Percentiles rank a stretch among this genome's conserved stretches.
These are phyloP conservation scores for Fusarium humuli DNA, from an alignment of 2,329 filamentous ascomycete species.

Conservation along the genomic window DNA sequence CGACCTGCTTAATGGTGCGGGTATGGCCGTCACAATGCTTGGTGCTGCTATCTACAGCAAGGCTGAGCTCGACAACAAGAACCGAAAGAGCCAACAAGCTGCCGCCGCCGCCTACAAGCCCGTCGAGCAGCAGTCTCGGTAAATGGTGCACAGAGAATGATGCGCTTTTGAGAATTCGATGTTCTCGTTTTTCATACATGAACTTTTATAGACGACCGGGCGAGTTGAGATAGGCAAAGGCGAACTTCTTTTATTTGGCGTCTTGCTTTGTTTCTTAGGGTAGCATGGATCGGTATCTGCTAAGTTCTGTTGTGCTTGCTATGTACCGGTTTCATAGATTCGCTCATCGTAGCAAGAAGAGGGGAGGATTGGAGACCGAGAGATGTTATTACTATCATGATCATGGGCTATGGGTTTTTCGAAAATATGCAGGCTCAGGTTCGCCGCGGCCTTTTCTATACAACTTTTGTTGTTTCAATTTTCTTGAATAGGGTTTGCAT, in stretches of 20 bases:
- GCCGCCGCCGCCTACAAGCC: slow-evolving; percentile 53
- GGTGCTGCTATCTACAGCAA: slow-evolving; percentile 70
- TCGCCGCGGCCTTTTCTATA: slow-evolving; percentile 35
- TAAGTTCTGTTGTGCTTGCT: slow-evolving; percentile 34
- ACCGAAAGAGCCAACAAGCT: slow-evolving; percentile 43
- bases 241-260: slow-evolving; percentile 34
- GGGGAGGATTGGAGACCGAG: slow-evolving; percentile 28
- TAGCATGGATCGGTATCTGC: slow-evolving; percentile 19
- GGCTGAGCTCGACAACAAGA: slow-evolving; percentile 65
- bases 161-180: slow-evolving; percentile 17
- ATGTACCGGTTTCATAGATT: slow-evolving; percentile 25
- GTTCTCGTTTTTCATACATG: slow-evolving; percentile 44
- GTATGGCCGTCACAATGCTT: slow-evolving; percentile 65
- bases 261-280: slow-evolving; percentile 26
- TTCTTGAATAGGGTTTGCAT: slow-evolving; percentile 45
- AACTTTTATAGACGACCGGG: slow-evolving; percentile 44
- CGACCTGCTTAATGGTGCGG: slow-evolving; percentile 65
- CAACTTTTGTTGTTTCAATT: slow-evolving; percentile 35
- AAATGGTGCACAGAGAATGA: slow-evolving; percentile 6
- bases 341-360: slow-evolving; percentile 16
- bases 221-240: slow-evolving; percentile 26
- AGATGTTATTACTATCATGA: slow-evolving; percentile 43
- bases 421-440: slow-evolving; percentile 33
- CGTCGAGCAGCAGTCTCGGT: slow-evolving; percentile 50
- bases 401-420: slow-evolving; percentile 45